Evolutionary conservation across 2,329 filamentous ascomycete species (phyloP).

Genomic region (Calonectria montana): DNA sequence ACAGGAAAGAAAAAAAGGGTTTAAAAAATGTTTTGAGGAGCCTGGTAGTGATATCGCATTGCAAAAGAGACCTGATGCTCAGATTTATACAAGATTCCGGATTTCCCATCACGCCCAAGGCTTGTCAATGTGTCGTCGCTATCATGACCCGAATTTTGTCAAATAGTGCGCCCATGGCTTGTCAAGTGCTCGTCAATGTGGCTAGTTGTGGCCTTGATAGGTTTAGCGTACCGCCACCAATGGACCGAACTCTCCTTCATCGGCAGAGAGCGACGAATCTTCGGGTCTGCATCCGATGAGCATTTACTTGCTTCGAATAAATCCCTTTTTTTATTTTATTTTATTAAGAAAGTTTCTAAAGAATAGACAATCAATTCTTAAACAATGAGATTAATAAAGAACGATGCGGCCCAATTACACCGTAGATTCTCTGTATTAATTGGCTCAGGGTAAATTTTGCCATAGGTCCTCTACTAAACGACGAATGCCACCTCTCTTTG

Average conservation of each 20-base stretch:
- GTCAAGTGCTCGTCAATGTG: neutral
- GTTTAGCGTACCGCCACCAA: neutral
- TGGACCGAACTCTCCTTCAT: neutral
- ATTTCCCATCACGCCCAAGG: neutral
- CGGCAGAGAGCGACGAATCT: neutral
- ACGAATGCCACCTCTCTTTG: no score
- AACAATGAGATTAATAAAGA: no score
- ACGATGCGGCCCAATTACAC: neutral
- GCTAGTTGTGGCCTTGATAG: neutral
- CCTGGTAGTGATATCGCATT: neutral
- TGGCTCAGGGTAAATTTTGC: neutral
- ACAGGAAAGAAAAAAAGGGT: neutral
- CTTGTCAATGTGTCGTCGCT: neutral
- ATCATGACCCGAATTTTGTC: neutral
- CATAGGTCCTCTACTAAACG: no score
- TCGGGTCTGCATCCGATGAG: neutral
- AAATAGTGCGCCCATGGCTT: neutral
- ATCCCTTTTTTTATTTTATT: no score
- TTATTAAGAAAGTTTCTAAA: no score
- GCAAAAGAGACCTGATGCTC: neutral
- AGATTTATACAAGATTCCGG: neutral
- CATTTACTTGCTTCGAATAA: neutral
- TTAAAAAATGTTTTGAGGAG: neutral
- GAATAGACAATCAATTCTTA: no score
- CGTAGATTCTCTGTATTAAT: neutral